phyloP scores from a whole-genome alignment of 768 basidiomycete genomes.

The Tephrocybe sp. region DNA sequence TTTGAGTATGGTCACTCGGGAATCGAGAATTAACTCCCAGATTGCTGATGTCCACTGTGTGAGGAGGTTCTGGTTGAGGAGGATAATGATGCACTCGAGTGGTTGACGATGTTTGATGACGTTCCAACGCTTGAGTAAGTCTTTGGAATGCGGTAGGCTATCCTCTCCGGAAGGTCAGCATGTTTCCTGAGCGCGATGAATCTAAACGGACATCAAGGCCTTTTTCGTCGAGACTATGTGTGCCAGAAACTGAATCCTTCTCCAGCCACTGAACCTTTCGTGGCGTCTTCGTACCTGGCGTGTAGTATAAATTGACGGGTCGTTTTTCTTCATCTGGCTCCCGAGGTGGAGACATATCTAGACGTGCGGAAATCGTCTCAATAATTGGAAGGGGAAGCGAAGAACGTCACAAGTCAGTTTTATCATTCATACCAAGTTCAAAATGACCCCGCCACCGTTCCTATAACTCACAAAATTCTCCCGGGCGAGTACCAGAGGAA shows the following conservation, averaged over 20 bases:
- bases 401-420: background rate
- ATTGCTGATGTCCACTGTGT: conserved; percentile 11
- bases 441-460: no score
- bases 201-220: conserved; percentile 42
- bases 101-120: conserved; percentile 35
- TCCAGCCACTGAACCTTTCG: conserved; percentile 55
- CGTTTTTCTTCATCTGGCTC: conserved; percentile 7
- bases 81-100: conserved; percentile 30
- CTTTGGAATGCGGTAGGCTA: conserved; percentile 50
- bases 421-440: background rate
- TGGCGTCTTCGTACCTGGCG: conserved; percentile 41
- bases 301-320: conserved; percentile 10
- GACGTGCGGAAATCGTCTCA: background rate
- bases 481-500: no score
- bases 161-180: background rate
- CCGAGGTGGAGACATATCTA: conserved; percentile 8
- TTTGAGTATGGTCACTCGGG: conserved; percentile 1
- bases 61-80: conserved; percentile 19
- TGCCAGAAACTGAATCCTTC: conserved; percentile 18
- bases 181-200: conserved; percentile 6
- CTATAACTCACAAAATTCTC: no score
- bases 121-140: conserved; percentile 47
- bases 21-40: conserved; percentile 3
- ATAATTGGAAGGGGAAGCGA: no score
- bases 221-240: conserved; percentile 53